Conservation (phyloP, 495 filamentous ascomycete species). For the Aspergillus affinis region DNA sequence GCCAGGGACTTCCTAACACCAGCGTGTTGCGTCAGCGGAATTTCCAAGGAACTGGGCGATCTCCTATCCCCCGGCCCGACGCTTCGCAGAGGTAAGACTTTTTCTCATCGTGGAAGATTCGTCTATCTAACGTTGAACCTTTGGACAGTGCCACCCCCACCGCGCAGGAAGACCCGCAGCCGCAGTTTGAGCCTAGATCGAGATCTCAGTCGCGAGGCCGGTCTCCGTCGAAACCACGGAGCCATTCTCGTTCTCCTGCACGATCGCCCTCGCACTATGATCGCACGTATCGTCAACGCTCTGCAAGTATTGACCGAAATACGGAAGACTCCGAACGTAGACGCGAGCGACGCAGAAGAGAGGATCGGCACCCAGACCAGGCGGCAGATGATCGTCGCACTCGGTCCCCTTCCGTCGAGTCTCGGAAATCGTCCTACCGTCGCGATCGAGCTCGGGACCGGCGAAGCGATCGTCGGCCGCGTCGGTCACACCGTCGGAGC, state of each 20-base stretch:
- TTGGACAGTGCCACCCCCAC: constrained; percentile 21
- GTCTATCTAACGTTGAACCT: neutral
- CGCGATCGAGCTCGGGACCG: constrained; percentile 46
- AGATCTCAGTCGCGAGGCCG: constrained; percentile 32
- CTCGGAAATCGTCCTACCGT: constrained; percentile 52
- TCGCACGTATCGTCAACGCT: constrained; percentile 58
- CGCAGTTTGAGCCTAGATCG: constrained; percentile 27
- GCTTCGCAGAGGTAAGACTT: constrained; percentile 43
- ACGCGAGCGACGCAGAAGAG: constrained; percentile 44
- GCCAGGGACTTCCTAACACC: constrained; percentile 79
- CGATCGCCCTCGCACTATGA: constrained; percentile 52
- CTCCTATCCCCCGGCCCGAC: constrained; percentile 28
- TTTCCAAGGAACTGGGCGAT: constrained; percentile 31
- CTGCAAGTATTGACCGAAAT: constrained; percentile 46
- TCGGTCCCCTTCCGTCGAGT: constrained; percentile 53
- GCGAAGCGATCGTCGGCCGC: constrained; percentile 40
- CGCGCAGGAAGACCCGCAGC: constrained; percentile 24
- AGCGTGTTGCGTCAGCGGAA: constrained; percentile 53
- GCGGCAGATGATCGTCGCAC: constrained; percentile 44
- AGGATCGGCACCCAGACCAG: constrained; percentile 48
- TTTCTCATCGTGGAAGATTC: too few relatives aligned
- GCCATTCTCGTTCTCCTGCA: constrained; percentile 36
- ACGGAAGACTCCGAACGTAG: constrained; percentile 49
- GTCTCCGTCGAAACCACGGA: constrained; percentile 37
- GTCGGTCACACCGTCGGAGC: constrained; percentile 46